Percentiles rank a stretch among this genome's conserved stretches.
phyloP scores from a whole-genome alignment of 192 early-diverging fungal genomes.

The Hyaloraphidium curvatum region DNA sequence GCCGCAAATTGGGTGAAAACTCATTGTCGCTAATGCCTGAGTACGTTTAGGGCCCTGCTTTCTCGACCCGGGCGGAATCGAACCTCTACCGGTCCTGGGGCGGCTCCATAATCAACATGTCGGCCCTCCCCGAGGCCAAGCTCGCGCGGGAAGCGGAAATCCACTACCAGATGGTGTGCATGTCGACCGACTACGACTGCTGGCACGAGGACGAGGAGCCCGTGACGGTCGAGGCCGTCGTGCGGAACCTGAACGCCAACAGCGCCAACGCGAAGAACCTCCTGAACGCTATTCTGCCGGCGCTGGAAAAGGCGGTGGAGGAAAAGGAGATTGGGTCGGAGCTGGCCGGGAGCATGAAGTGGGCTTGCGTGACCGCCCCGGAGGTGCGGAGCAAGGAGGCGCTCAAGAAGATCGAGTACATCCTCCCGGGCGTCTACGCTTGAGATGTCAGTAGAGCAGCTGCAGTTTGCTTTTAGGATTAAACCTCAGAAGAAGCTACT shows the following conservation, averaged over 20 bases:
- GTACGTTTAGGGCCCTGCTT: constrained; percentile 58
- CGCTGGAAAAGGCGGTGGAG: constrained; percentile 38
- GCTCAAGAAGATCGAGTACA: constrained; percentile 57
- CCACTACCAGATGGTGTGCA: constrained; percentile 96
- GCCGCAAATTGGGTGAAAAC: no score
- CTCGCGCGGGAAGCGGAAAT: constrained; percentile 96
- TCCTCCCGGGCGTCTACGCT: constrained; percentile 64
- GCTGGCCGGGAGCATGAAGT: constrained; percentile 64
- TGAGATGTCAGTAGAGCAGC: no score
- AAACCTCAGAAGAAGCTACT: no score
- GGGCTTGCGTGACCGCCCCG: constrained; percentile 61
- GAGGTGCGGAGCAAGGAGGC: constrained; percentile 50
- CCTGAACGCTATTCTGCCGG: constrained; percentile 56
- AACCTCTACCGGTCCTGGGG: constrained; percentile 90
- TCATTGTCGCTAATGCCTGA: no score
- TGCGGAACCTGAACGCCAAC: constrained; percentile 77
- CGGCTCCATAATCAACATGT: constrained; percentile 95
- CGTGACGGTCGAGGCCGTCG: constrained; percentile 68
- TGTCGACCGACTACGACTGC: constrained; percentile 97
- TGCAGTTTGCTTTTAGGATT: constrained; percentile 4
- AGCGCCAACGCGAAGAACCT: constrained; percentile 61
- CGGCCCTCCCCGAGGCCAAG: constrained; percentile 87
- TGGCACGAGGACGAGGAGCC: constrained; percentile 38
- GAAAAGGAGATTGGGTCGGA: constrained; percentile 24
- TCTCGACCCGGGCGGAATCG: constrained; percentile 94